Conservation (phyloP, 2,329 filamentous ascomycete genomes). For the Talaromyces verruculosus region DNA sequence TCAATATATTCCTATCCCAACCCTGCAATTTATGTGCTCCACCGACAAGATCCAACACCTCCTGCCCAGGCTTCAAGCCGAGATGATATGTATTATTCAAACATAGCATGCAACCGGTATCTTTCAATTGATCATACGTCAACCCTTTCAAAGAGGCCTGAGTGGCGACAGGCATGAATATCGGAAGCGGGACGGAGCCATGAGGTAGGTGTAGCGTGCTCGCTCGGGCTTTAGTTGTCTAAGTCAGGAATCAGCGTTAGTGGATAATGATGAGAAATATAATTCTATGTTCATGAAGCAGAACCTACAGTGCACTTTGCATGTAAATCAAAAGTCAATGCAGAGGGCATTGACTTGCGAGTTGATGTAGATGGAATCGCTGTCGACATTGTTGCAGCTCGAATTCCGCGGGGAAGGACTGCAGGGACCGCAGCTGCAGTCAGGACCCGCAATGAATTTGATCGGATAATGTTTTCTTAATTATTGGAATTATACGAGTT, state of each 20-base stretch:
- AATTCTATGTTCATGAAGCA: neutral
- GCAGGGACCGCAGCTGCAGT: slow-evolving; percentile 2
- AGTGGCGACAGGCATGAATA: slow-evolving; percentile 98
- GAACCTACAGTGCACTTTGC: slow-evolving; percentile 67
- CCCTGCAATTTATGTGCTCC: slow-evolving; percentile 93
- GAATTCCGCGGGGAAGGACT: slow-evolving; percentile 22
- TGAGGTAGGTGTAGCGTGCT: slow-evolving; percentile 86
- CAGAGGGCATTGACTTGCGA: slow-evolving; percentile 51
- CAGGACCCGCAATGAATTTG: slow-evolving; percentile 2
- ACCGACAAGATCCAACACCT: slow-evolving; percentile 79
- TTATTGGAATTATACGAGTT: neutral
- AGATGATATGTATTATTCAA: slow-evolving; percentile 98
- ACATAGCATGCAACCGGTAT: slow-evolving; percentile 84
- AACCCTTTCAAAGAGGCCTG: slow-evolving; percentile 94
- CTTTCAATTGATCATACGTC: slow-evolving; percentile 86
- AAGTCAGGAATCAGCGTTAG: neutral
- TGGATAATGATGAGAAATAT: neutral
- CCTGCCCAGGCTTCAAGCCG: slow-evolving; percentile 90
- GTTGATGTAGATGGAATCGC: slow-evolving; percentile 19
- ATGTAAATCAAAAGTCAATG: slow-evolving; percentile 74
- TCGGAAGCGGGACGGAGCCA: slow-evolving; percentile 82
- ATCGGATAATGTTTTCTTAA: neutral
- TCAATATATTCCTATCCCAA: slow-evolving; percentile 94
- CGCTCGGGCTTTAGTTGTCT: slow-evolving; percentile 94
- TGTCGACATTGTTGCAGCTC: slow-evolving; percentile 34